A percentile compares a stretch with the other conserved stretches of the same genome.
Conservation (phyloP, 805 yeast genomes). For the Wickerhamiella parazyma region DNA sequence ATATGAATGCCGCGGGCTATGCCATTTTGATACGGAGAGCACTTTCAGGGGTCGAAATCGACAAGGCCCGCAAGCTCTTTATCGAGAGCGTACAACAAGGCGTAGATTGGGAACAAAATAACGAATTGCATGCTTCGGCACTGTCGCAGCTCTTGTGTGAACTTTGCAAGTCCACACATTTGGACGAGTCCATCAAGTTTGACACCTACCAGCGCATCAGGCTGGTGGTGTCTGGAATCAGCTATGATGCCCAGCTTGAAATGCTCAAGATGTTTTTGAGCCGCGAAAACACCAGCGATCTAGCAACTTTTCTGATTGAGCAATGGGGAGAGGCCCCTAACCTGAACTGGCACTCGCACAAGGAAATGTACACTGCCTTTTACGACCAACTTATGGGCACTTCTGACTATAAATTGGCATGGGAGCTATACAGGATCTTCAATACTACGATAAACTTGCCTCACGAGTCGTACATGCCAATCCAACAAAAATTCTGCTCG, state of each 20-base stretch:
- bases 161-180: conserved; percentile 20
- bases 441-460: conserved; percentile 45
- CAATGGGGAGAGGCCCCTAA: conserved; percentile 30
- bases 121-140: conserved; percentile 15
- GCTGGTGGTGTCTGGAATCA: conserved; percentile 27
- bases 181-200: conserved; percentile 22
- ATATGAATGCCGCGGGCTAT: conserved; percentile 28
- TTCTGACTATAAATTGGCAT: conserved; percentile 32
- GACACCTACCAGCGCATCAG: conserved; percentile 32
- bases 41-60: conserved; percentile 21
- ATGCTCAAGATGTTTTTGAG: conserved; percentile 28
- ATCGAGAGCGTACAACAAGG: conserved; percentile 28
- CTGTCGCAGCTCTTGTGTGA: conserved; percentile 24
- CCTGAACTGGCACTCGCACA: conserved; percentile 21
- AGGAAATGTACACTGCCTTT: conserved; percentile 32
- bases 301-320: conserved; percentile 30
- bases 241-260: conserved; percentile 29
- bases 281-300: conserved; percentile 29
- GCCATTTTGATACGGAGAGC: conserved; percentile 27
- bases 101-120: conserved; percentile 33
- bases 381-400: conserved; percentile 33
- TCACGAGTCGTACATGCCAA: conserved; percentile 42
- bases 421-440: conserved; percentile 46
- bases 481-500: conserved; percentile 42
- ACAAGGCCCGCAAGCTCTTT: conserved; percentile 27